Evolutionary conservation across 345 rosid genomes (phyloP).

Genomic region (Xanthoceras sorbifolium): DNA sequence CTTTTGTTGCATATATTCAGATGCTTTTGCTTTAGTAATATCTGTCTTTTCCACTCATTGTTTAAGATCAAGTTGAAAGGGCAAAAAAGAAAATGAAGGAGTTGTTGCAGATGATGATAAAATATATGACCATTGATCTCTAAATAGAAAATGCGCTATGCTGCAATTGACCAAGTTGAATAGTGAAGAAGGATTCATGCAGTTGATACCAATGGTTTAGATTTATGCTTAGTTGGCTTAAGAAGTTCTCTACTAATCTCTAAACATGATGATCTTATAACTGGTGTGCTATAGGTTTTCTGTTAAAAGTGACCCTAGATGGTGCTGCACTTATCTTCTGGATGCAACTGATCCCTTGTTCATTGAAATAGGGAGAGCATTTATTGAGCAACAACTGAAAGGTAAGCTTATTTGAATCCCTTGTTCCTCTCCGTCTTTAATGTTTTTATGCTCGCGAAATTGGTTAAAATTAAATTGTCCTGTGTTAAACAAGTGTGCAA

Average conservation of each 20-base stretch:
- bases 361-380: slow-evolving; percentile 64
- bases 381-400: slow-evolving; percentile 55
- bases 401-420: slow-evolving; percentile 33
- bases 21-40: neutral
- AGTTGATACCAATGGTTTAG: neutral
- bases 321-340: slow-evolving; percentile 81
- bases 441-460: slow-evolving; percentile 1
- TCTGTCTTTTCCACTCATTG: neutral
- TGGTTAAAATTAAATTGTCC: slow-evolving; percentile 4
- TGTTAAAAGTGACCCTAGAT: slow-evolving; percentile 52
- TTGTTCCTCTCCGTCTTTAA: neutral
- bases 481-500: slow-evolving; percentile 19
- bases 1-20: neutral
- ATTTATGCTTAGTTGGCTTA: slow-evolving; percentile 3
- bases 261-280: slow-evolving; percentile 7
- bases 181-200: neutral
- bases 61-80: slow-evolving; percentile 2
- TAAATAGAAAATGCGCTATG: neutral
- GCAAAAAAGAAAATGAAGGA: neutral
- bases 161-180: neutral
- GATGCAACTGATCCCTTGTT: slow-evolving; percentile 78
- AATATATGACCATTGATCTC: neutral
- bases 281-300: slow-evolving; percentile 52
- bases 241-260: neutral
- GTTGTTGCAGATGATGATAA: neutral